These are phyloP conservation scores for Hericium erinaceus DNA, from an alignment of 768 basidiomycete species.

Conservation along the genomic window DNA sequence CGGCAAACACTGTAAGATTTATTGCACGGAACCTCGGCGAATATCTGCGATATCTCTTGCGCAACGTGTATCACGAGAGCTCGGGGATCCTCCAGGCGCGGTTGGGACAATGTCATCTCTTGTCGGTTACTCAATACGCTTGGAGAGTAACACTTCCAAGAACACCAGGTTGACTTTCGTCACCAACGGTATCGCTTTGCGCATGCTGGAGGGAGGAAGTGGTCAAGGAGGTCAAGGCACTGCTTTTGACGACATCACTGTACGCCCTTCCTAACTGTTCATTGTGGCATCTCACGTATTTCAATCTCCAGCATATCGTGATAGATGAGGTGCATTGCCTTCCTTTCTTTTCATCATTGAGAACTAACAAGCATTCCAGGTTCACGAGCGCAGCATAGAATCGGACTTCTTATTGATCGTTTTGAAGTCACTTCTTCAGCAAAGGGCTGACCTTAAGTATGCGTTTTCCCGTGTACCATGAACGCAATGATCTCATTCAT, in stretches of 20 bases:
- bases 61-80: constrained; percentile 86
- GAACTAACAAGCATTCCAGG: constrained; percentile 29
- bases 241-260: constrained; percentile 93
- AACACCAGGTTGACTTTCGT: constrained; percentile 78
- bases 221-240: constrained; percentile 62
- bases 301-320: constrained; percentile 65
- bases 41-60: constrained; percentile 96
- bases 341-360: background rate
- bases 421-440: constrained; percentile 69
- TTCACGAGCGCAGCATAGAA: constrained; percentile 95
- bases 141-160: constrained; percentile 79
- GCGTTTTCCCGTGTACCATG: constrained; percentile 3
- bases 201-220: constrained; percentile 89
- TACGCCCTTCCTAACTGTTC: constrained; percentile 24
- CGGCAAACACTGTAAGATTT: constrained; percentile 82
- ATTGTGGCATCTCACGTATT: background rate
- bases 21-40: constrained; percentile 89
- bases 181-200: constrained; percentile 89
- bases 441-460: constrained; percentile 79
- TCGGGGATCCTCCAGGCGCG: constrained; percentile 75
- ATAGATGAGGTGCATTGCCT: constrained; percentile 68
- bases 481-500: background rate
- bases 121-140: constrained; percentile 89
- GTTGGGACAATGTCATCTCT: constrained; percentile 72
- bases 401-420: constrained; percentile 96